Conservation (phyloP, 2,329 filamentous ascomycete genomes). For the Apiospora aurea region DNA sequence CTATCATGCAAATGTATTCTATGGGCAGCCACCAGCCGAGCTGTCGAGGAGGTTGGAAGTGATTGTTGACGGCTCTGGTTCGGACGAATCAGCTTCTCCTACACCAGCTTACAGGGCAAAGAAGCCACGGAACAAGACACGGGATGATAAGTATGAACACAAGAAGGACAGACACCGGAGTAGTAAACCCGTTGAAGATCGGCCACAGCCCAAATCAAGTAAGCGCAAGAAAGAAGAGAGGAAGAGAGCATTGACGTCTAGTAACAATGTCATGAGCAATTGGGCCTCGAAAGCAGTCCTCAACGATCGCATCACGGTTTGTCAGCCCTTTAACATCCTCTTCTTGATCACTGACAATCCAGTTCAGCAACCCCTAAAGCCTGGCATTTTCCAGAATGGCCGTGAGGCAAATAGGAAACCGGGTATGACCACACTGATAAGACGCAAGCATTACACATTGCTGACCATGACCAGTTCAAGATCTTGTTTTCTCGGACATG, state of each 20-base stretch:
- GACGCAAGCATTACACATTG: constrained; percentile 23
- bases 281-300: constrained; percentile 63
- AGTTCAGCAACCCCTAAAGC: constrained; percentile 42
- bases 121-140: constrained; percentile 62
- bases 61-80: constrained; percentile 30
- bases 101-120: constrained; percentile 51
- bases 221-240: constrained; percentile 34
- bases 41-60: not conserved
- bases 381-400: constrained; percentile 55
- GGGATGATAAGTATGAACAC: constrained; percentile 61
- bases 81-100: constrained; percentile 29
- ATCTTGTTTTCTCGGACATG: constrained; percentile 62
- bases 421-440: constrained; percentile 40
- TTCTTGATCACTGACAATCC: constrained; percentile 2
- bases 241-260: constrained; percentile 43
- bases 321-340: no score
- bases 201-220: constrained; percentile 29
- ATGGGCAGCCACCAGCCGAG: not conserved
- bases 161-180: constrained; percentile 35
- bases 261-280: constrained; percentile 58
- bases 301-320: constrained; percentile 60
- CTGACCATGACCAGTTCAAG: constrained; percentile 49
- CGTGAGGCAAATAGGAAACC: constrained; percentile 44
- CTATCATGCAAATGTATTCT: not conserved
- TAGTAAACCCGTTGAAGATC: constrained; percentile 35